These are phyloP conservation scores for Umbelopsis vinacea DNA, from an alignment of 192 early-diverging fungal genomes.

Conservation along the genomic window DNA sequence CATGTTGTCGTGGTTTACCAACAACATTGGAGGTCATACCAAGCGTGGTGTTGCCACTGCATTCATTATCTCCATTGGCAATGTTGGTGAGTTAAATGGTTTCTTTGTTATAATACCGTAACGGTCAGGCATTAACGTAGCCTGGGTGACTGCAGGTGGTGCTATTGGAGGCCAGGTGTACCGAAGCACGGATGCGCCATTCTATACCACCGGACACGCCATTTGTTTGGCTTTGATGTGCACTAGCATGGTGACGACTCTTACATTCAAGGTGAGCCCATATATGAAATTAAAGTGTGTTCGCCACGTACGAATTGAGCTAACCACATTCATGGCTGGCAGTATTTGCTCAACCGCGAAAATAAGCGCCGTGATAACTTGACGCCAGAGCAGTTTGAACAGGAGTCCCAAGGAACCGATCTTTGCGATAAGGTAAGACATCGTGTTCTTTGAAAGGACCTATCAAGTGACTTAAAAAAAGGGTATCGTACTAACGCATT, in stretches of 20 bases:
- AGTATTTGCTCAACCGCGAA: constrained; percentile 59
- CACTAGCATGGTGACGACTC: constrained; percentile 5
- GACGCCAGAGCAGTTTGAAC: constrained; percentile 48
- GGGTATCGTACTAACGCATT: not conserved
- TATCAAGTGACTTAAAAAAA: no score
- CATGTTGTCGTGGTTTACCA: constrained; percentile 70
- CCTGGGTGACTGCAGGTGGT: constrained; percentile 36
- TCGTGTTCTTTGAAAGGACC: no score
- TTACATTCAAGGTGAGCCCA: constrained; percentile 5
- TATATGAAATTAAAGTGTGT: no score
- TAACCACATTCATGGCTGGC: constrained; percentile 49
- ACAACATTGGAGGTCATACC: constrained; percentile 70
- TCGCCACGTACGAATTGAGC: no score
- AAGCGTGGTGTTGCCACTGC: constrained; percentile 72
- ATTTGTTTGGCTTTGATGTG: constrained; percentile 55
- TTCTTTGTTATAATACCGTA: not conserved
- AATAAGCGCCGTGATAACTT: constrained; percentile 62
- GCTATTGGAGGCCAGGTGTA: constrained; percentile 78
- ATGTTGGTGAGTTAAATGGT: constrained; percentile 49
- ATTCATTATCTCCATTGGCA: constrained; percentile 68
- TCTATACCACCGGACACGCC: constrained; percentile 52
- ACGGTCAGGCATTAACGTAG: not conserved
- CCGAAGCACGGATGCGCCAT: constrained; percentile 59
- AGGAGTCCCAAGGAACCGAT: constrained; percentile 46
- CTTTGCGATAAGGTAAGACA: constrained; percentile 48